phyloP scores from a whole-genome alignment of 805 yeast genomes.

The Candida loeiensis region DNA sequence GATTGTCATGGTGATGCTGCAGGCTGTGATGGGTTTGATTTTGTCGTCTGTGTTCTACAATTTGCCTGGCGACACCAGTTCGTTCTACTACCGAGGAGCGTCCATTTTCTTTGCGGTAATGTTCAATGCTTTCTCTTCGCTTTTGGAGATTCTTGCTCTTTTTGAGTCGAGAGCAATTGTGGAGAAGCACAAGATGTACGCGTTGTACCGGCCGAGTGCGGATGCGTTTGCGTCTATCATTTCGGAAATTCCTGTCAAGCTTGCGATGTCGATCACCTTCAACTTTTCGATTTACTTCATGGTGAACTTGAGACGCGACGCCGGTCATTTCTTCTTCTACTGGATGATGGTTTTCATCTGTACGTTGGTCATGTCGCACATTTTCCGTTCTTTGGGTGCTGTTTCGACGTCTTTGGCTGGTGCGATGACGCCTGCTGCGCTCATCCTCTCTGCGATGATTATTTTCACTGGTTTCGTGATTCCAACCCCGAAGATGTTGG shows the following conservation, averaged over 20 bases:
- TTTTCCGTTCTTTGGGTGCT: slow-evolving; percentile 41
- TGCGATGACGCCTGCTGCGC: slow-evolving; percentile 45
- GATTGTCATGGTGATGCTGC: slow-evolving; percentile 40
- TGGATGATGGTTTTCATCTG: slow-evolving; percentile 40
- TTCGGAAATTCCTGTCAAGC: slow-evolving; percentile 55
- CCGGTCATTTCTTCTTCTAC: slow-evolving; percentile 55
- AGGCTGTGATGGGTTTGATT: slow-evolving; percentile 52
- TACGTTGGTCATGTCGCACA: slow-evolving; percentile 52
- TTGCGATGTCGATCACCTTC: slow-evolving; percentile 42
- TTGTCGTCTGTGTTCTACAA: slow-evolving; percentile 59
- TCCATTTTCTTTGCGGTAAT: slow-evolving; percentile 64
- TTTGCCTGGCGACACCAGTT: slow-evolving; percentile 37
- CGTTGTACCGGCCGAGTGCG: slow-evolving; percentile 58
- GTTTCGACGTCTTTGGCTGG: slow-evolving; percentile 38
- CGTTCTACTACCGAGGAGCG: slow-evolving; percentile 57
- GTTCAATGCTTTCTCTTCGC: slow-evolving; percentile 61
- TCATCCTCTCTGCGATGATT: slow-evolving; percentile 49
- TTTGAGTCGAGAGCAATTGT: slow-evolving; percentile 56
- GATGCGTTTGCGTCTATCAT: slow-evolving; percentile 61
- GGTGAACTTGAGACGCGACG: slow-evolving; percentile 48
- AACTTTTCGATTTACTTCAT: slow-evolving; percentile 51
- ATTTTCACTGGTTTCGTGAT: slow-evolving; percentile 50
- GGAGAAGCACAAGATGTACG: slow-evolving; percentile 56
- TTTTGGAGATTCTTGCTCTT: slow-evolving; percentile 53
- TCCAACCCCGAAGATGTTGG: slow-evolving; percentile 43